phyloP scores from a whole-genome alignment of 257 asterid species.

The Leptodermis oblonga region DNA sequence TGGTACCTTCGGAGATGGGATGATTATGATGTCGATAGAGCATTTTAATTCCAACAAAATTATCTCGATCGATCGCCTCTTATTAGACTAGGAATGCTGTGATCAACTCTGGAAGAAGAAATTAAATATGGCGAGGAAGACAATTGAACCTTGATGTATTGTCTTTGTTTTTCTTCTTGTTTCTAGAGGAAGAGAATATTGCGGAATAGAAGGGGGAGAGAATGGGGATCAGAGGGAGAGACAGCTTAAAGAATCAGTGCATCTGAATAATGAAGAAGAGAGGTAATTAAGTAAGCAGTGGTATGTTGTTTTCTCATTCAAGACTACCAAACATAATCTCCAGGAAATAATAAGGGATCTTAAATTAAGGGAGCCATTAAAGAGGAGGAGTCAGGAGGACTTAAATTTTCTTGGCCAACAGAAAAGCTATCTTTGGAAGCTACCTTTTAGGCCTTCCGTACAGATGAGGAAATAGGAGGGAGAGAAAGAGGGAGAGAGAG shows the following conservation, averaged over 20 bases:
- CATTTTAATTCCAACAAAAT: not conserved
- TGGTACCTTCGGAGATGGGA: slow-evolving; percentile 16
- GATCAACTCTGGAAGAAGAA: not conserved
- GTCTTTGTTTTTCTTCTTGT: too few species aligned
- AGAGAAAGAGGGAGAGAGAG: too few species aligned
- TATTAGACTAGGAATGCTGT: not conserved
- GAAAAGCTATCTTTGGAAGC: not conserved
- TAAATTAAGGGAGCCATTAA: not conserved
- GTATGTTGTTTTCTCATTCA: slow-evolving; percentile 2
- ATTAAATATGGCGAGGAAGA: not conserved
- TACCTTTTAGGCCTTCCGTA: not conserved
- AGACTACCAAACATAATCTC: not conserved
- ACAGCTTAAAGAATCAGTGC: not conserved
- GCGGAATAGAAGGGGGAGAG: not conserved
- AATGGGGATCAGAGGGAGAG: not conserved
- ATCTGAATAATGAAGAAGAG: not conserved
- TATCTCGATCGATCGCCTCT: not conserved
- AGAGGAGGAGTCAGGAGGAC: not conserved
- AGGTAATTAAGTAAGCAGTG: not conserved
- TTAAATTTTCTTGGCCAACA: not conserved
- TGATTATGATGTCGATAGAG: slow-evolving; percentile 19
- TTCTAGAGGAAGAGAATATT: not conserved
- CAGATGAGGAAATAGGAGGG: not conserved
- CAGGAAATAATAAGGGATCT: not conserved
- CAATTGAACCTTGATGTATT: too few species aligned